phyloP scores from a whole-genome alignment of 345 rosid species.

The Eucalyptus erythrocorys region DNA sequence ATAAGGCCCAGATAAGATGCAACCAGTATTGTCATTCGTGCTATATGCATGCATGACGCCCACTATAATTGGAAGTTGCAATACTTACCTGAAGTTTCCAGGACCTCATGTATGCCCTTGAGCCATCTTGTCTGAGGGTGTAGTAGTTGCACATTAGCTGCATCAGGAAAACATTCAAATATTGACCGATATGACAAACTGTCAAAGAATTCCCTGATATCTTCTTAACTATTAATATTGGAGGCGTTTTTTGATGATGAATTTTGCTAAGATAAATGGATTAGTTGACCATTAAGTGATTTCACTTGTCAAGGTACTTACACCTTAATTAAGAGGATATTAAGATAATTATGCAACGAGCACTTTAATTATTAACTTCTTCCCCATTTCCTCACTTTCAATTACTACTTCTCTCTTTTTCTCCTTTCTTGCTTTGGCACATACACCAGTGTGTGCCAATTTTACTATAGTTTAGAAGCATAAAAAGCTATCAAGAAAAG shows the following conservation, averaged over 20 bases:
- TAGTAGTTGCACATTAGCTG: constrained; percentile 98
- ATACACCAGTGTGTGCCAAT: neutral
- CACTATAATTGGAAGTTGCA: neutral
- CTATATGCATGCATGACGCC: neutral
- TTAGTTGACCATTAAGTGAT: neutral
- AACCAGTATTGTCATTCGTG: neutral
- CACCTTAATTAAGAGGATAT: neutral
- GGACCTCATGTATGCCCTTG: constrained; percentile 56
- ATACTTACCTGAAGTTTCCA: constrained; percentile 83
- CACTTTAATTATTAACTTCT: neutral
- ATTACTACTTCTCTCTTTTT: neutral
- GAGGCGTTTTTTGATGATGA: neutral
- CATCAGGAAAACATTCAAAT: constrained; percentile 1
- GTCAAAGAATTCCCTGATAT: neutral
- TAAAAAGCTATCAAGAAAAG: neutral
- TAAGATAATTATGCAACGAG: neutral
- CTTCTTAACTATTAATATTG: neutral
- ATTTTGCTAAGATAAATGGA: neutral
- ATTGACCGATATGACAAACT: neutral
- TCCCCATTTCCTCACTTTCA: neutral
- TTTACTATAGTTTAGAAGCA: neutral
- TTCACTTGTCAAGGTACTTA: neutral
- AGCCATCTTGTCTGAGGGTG: constrained; percentile 88
- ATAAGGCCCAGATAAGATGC: neutral
- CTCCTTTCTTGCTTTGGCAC: neutral